Percentiles rank a stretch among this genome's conserved stretches.
These are phyloP conservation scores for Limnanthes douglasii DNA, from an alignment of 345 rosid species.

Conservation along the genomic window DNA sequence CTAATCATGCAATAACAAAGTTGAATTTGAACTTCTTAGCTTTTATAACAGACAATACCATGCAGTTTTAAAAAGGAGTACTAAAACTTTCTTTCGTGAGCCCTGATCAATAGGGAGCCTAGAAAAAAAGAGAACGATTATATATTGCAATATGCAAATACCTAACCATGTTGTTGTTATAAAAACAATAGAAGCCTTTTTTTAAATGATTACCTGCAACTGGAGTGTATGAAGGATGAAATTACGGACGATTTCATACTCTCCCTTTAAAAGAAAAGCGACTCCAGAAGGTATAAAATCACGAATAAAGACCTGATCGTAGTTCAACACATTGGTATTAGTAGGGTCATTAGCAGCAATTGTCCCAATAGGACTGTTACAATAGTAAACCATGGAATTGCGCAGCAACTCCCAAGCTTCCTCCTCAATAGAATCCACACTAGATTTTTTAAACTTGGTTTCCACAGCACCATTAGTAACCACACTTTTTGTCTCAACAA, in stretches of 20 bases:
- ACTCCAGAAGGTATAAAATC: constrained; percentile 89
- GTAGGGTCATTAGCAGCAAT: constrained; percentile 92
- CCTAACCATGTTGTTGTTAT: too few species aligned
- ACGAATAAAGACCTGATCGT: constrained; percentile 92
- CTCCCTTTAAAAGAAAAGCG: constrained; percentile 91
- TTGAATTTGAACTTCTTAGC: too few species aligned
- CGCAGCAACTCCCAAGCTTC: constrained; percentile 79
- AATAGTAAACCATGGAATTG: constrained; percentile 61
- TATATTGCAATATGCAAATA: too few species aligned
- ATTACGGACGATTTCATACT: constrained; percentile 71
- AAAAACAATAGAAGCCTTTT: too few species aligned
- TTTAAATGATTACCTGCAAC: constrained; percentile 92
- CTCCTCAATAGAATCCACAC: constrained; percentile 40
- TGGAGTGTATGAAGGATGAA: constrained; percentile 93
- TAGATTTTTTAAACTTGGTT: constrained; percentile 10
- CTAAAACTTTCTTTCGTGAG: not conserved
- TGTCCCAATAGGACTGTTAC: constrained; percentile 80
- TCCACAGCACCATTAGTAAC: constrained; percentile 16
- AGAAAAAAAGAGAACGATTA: not conserved
- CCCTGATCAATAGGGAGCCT: not conserved
- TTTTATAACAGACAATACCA: not conserved
- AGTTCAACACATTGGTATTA: constrained; percentile 39
- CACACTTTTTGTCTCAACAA: constrained; percentile 16
- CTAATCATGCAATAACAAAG: too few species aligned
- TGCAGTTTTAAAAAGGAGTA: not conserved